These are phyloP conservation scores for Yarrowia galli DNA, from an alignment of 1,139 yeast species.

Conservation along the genomic window DNA sequence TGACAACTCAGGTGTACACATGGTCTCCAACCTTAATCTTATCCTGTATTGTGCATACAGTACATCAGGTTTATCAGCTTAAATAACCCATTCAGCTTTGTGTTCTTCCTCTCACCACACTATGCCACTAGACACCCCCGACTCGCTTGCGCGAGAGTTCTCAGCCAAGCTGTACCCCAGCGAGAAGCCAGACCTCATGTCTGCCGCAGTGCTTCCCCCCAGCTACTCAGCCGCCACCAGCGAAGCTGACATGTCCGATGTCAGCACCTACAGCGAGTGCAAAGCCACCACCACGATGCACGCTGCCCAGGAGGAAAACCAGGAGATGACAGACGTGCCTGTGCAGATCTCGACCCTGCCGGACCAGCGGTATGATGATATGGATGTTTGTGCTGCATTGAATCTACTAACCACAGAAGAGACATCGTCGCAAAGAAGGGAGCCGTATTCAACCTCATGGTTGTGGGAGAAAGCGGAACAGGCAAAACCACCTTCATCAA, in stretches of 20 bases:
- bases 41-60: background rate
- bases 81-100: background rate
- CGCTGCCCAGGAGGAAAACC: background rate
- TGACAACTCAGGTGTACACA: background rate
- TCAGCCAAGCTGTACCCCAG: conserved; percentile 28
- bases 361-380: conserved; percentile 38
- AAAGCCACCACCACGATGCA: conserved; percentile 6
- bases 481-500: conserved; percentile 94
- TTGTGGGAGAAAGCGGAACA: conserved; percentile 70
- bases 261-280: conserved; percentile 34
- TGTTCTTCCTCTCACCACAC: conserved; percentile 20
- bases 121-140: conserved; percentile 32
- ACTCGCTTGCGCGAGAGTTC: conserved; percentile 23
- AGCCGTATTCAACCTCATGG: conserved; percentile 39
- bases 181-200: conserved; percentile 17
- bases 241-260: conserved; percentile 35
- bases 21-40: conserved; percentile 8
- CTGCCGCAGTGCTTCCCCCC: conserved; percentile 25
- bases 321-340: conserved; percentile 11
- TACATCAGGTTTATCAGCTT: background rate
- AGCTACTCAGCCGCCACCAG: conserved; percentile 34
- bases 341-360: conserved; percentile 32
- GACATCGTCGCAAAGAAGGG: conserved; percentile 36
- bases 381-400: conserved; percentile 32
- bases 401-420: conserved; percentile 38